phyloP scores from a whole-genome alignment of 495 filamentous ascomycete species.

The Penicillium fimorum region DNA sequence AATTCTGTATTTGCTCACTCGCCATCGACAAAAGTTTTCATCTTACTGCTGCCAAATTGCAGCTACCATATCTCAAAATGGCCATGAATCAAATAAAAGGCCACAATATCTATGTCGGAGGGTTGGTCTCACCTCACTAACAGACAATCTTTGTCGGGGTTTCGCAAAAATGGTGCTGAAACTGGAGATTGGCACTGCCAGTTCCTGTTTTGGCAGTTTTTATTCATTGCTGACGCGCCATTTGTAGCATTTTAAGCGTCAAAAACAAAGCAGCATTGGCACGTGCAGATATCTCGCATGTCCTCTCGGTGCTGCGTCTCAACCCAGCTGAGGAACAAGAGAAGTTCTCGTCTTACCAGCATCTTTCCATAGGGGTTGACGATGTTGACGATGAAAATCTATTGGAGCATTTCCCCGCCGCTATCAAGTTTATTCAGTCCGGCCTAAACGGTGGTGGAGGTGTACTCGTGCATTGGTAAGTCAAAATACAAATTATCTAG shows the following conservation, averaged over 20 bases:
- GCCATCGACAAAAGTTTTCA: background rate
- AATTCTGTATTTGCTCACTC: constrained; percentile 1
- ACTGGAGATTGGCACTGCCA: background rate
- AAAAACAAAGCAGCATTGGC: constrained; percentile 63
- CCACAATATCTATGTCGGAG: constrained; percentile 78
- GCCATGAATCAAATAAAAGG: constrained; percentile 60
- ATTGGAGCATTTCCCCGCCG: constrained; percentile 71
- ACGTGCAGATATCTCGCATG: constrained; percentile 78
- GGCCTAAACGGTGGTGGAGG: constrained; percentile 65
- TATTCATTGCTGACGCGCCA: constrained; percentile 10
- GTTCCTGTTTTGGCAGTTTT: background rate
- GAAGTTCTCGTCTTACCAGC: constrained; percentile 51
- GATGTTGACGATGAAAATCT: constrained; percentile 86
- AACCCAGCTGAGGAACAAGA: constrained; percentile 44
- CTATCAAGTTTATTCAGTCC: constrained; percentile 77
- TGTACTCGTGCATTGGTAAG: constrained; percentile 75
- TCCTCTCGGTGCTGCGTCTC: constrained; percentile 76
- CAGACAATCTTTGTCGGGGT: background rate
- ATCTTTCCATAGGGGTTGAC: constrained; percentile 78
- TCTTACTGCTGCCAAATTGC: background rate
- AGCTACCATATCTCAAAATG: constrained; percentile 26
- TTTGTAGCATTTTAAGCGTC: constrained; percentile 69
- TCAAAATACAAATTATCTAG: constrained; percentile 10
- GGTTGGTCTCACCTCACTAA: constrained; percentile 54
- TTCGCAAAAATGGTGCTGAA: background rate